These are phyloP conservation scores for Plantago coronopus DNA, from an alignment of 305 asterid species.

Conservation along the genomic window DNA sequence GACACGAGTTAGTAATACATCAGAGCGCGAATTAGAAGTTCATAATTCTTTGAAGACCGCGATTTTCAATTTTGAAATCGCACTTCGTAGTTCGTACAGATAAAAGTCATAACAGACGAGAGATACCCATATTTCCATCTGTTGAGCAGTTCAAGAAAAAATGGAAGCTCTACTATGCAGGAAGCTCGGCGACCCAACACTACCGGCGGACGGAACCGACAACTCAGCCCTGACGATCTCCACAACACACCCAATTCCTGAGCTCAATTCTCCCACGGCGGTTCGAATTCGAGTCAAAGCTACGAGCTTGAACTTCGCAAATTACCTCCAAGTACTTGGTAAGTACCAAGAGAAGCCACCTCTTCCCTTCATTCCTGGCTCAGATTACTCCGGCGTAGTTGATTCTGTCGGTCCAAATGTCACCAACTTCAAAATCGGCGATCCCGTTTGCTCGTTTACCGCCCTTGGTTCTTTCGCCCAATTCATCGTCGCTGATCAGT, in stretches of 20 bases:
- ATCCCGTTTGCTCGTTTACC: conserved; percentile 67
- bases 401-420: conserved; percentile 64
- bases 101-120: not conserved
- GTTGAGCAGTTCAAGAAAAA: not conserved
- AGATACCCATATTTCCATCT: not conserved
- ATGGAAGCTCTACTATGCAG: conserved; percentile 17
- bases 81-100: no score
- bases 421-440: conserved; percentile 75
- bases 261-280: not conserved
- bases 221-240: conserved; percentile 9
- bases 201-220: not conserved
- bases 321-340: conserved; percentile 73
- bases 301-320: conserved; percentile 7
- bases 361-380: conserved; percentile 82
- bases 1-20: no score
- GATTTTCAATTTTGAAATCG: no score
- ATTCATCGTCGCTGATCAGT: conserved; percentile 70
- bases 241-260: conserved; percentile 15
- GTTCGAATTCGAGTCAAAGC: conserved; percentile 16
- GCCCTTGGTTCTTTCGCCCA: conserved; percentile 83
- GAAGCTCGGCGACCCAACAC: conserved; percentile 15
- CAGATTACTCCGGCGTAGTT: conserved; percentile 90
- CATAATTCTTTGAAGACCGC: no score
- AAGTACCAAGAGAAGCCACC: conserved; percentile 85
- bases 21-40: not conserved